Evolutionary conservation across 2,329 filamentous ascomycete species (phyloP).

Genomic region (Diaporthe helianthi): DNA sequence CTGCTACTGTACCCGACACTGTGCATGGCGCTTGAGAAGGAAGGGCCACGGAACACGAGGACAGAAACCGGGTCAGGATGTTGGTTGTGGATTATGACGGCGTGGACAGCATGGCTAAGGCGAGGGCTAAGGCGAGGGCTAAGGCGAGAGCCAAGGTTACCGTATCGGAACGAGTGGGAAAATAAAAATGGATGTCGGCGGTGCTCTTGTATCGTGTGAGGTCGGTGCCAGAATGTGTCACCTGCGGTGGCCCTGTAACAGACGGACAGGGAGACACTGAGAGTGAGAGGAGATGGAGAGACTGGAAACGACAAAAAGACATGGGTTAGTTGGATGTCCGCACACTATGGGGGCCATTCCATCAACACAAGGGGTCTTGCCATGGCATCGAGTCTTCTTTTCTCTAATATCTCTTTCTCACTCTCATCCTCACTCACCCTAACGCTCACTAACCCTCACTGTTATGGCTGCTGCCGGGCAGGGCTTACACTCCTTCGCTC

Average conservation of each 20-base stretch:
- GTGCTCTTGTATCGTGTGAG: background rate
- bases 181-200: conserved; percentile 14
- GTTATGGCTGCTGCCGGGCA: no score
- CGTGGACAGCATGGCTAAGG: conserved; percentile 20
- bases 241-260: conserved; percentile 6
- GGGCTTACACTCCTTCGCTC: background rate
- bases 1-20: conserved; percentile 10
- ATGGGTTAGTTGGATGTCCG: background rate
- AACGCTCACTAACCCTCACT: no score
- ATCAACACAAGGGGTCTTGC: background rate
- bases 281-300: no score
- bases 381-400: background rate
- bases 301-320: background rate
- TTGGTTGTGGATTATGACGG: conserved; percentile 6
- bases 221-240: conserved; percentile 22
- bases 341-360: conserved; percentile 13
- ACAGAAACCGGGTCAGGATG: background rate
- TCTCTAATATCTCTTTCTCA: background rate
- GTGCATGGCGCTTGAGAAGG: conserved; percentile 7
- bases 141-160: background rate
- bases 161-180: background rate
- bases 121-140: conserved; percentile 2
- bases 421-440: background rate
- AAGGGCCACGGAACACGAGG: background rate
- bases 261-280: background rate